Evolutionary conservation across 345 rosid species (phyloP).

Genomic region (Murraya koenigii): DNA sequence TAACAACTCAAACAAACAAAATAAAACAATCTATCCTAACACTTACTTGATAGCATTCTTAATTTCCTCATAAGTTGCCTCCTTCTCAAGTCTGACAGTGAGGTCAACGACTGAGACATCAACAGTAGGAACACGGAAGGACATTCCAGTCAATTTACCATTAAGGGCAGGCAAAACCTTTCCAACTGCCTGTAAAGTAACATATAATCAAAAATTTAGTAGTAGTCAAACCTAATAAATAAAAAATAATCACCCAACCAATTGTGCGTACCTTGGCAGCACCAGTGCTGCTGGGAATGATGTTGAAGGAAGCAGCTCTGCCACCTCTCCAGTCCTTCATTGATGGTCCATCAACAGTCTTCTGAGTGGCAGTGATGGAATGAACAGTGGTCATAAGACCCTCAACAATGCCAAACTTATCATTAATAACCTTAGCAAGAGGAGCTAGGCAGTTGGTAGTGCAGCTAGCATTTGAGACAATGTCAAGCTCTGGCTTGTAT

Average conservation of each 20-base stretch:
- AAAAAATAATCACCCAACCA: too few relatives aligned
- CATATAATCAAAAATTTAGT: neutral
- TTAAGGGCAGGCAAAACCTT: slow-evolving; percentile 74
- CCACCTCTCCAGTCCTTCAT: slow-evolving; percentile 98
- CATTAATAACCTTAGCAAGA: slow-evolving; percentile 91
- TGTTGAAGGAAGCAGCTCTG: slow-evolving; percentile 93
- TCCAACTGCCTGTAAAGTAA: slow-evolving; percentile 59
- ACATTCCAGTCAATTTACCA: slow-evolving; percentile 92
- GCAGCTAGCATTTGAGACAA: slow-evolving; percentile 96
- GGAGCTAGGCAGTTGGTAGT: slow-evolving; percentile 98
- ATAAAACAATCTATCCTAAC: neutral
- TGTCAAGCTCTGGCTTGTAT: slow-evolving; percentile 68
- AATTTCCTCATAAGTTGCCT: slow-evolving; percentile 68
- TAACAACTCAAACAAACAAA: neutral
- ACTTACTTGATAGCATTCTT: slow-evolving; percentile 69
- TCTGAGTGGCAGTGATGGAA: slow-evolving; percentile 85
- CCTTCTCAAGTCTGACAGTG: slow-evolving; percentile 74
- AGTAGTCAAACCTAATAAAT: neutral
- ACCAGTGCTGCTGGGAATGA: slow-evolving; percentile 92
- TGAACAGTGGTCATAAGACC: slow-evolving; percentile 97
- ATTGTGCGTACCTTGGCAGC: slow-evolving; percentile 68
- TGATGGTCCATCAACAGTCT: slow-evolving; percentile 98
- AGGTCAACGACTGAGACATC: slow-evolving; percentile 94
- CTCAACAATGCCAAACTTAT: slow-evolving; percentile 88
- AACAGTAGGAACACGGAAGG: slow-evolving; percentile 91